Percentiles rank a stretch among this genome's conserved stretches.
Conservation (phyloP, 1,284 basidiomycete species). For the Pholiota adiposa region DNA sequence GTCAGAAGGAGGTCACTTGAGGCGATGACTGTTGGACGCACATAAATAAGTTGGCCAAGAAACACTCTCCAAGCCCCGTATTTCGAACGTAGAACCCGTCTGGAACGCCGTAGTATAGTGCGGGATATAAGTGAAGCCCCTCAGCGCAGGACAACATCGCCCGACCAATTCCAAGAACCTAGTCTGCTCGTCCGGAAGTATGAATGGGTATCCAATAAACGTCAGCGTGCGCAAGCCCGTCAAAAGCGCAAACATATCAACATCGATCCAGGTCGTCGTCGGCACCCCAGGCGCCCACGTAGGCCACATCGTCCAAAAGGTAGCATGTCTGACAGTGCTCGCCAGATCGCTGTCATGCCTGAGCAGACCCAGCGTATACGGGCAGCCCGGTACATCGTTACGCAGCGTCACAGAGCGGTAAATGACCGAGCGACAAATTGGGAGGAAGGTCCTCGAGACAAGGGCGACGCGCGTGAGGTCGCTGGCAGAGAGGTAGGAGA, state of each 20-base stretch:
- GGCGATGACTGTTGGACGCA: neutral
- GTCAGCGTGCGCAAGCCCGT: constrained; percentile 1
- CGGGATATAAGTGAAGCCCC: constrained; percentile 5
- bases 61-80: constrained; percentile 4
- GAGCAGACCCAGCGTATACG: neutral
- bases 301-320: constrained; percentile 7
- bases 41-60: constrained; percentile 5
- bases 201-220: constrained; percentile 9
- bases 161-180: constrained; percentile 1
- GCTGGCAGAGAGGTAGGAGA: neutral
- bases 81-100: neutral
- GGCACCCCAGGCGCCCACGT: neutral
- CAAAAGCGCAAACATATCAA: constrained; percentile 2
- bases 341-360: neutral
- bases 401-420: constrained; percentile 8
- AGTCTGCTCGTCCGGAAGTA: neutral
- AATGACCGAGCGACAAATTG: neutral
- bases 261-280: constrained; percentile 3
- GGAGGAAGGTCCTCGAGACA: constrained; percentile 5
- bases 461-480: constrained; percentile 2
- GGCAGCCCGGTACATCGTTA: neutral
- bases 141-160: neutral
- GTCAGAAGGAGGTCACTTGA: neutral
- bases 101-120: constrained; percentile 1
- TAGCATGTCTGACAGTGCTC: neutral